Evolutionary conservation across 306 rosid genomes (phyloP).

Genomic region (Cicer yamashitae): DNA sequence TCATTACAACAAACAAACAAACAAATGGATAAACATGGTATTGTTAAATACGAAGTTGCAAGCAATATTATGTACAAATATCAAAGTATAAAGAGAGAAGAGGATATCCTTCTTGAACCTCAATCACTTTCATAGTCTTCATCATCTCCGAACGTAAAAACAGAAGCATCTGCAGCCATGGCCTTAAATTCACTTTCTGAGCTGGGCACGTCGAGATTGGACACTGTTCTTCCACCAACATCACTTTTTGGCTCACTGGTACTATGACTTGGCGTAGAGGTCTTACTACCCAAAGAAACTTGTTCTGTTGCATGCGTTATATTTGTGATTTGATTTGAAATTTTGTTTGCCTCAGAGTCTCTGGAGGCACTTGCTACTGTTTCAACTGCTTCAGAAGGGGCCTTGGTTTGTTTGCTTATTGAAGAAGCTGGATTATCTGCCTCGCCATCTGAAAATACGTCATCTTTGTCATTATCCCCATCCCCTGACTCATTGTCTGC

Average conservation of each 20-base stretch:
- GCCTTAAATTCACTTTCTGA: constrained; percentile 94
- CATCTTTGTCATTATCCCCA: constrained; percentile 69
- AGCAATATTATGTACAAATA: constrained; percentile 71
- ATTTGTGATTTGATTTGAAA: constrained; percentile 59
- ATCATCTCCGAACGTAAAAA: constrained; percentile 91
- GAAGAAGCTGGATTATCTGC: constrained; percentile 71
- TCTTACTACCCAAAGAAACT: constrained; percentile 65
- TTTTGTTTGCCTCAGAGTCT: constrained; percentile 53
- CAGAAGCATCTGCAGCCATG: constrained; percentile 99
- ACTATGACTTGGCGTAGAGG: constrained; percentile 44
- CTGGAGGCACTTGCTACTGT: constrained; percentile 47
- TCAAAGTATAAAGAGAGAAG: constrained; percentile 16
- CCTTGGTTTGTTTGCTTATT: constrained; percentile 63
- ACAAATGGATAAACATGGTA: constrained; percentile 48
- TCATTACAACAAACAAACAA: constrained; percentile 47
- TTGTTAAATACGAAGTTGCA: constrained; percentile 41
- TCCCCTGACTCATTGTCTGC: constrained; percentile 49
- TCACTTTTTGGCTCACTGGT: constrained; percentile 58
- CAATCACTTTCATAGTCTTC: constrained; percentile 95
- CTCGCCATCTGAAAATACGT: constrained; percentile 90
- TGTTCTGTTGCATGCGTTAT: constrained; percentile 67
- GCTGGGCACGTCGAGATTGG: constrained; percentile 55
- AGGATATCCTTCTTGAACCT: constrained; percentile 28
- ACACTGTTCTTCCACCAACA: constrained; percentile 48
- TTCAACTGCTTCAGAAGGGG: constrained; percentile 53